A percentile compares a stretch with the other conserved stretches of the same genome.
Evolutionary conservation across 768 basidiomycete genomes (phyloP).

Genomic region (Mycena maculata): DNA sequence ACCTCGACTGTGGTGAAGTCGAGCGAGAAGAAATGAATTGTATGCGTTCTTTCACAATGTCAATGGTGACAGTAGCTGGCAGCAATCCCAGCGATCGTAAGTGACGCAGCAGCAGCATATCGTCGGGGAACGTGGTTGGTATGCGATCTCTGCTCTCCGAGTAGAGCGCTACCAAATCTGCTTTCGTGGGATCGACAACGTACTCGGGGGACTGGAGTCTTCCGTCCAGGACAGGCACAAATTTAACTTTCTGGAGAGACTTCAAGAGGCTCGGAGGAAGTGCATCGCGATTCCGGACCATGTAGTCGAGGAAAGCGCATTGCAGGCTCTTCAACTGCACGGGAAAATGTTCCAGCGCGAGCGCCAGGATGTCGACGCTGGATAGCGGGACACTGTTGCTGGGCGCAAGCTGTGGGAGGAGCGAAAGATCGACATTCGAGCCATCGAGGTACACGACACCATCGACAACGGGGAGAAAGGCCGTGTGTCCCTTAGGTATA

Average conservation of each 20-base stretch:
- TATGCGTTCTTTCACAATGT: slow-evolving; percentile 51
- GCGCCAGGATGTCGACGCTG: slow-evolving; percentile 40
- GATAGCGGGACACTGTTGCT: slow-evolving; percentile 30
- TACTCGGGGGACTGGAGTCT: slow-evolving; percentile 21
- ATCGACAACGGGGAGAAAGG: slow-evolving; percentile 41
- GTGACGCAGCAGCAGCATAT: slow-evolving; percentile 25
- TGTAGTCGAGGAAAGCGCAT: slow-evolving; percentile 42
- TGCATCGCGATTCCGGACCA: slow-evolving; percentile 36
- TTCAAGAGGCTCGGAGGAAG: slow-evolving; percentile 43
- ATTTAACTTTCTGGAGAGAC: slow-evolving; percentile 38
- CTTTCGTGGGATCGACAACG: slow-evolving; percentile 33
- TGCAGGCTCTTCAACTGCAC: slow-evolving; percentile 42
- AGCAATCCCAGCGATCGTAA: slow-evolving; percentile 43
- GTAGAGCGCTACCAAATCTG: slow-evolving; percentile 28
- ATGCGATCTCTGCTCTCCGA: slow-evolving; percentile 32
- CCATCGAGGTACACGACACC: slow-evolving; percentile 45
- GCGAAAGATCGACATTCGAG: slow-evolving; percentile 28
- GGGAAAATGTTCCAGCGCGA: slow-evolving; percentile 45
- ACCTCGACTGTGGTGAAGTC: slow-evolving; percentile 14
- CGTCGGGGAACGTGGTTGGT: slow-evolving; percentile 27
- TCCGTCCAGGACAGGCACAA: slow-evolving; percentile 41
- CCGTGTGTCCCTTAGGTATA: slow-evolving; percentile 21
- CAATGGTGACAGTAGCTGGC: slow-evolving; percentile 41
- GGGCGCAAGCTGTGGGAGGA: slow-evolving; percentile 43
- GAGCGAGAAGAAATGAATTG: slow-evolving; percentile 42